Evolutionary conservation across 2,329 filamentous ascomycete genomes (phyloP).

Genomic region (Peltaster fructicola): DNA sequence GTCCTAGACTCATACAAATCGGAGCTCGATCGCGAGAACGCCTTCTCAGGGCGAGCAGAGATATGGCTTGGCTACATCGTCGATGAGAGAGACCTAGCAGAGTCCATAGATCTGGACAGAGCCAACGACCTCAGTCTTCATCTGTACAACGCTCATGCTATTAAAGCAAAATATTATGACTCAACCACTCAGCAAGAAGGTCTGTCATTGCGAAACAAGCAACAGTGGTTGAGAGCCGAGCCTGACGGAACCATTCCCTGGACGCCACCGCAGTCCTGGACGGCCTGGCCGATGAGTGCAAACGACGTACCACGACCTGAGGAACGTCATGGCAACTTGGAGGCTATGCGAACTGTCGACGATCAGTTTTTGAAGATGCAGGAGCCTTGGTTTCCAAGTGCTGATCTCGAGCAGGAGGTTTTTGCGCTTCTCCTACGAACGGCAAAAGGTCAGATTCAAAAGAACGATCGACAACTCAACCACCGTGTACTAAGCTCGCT

Average conservation of each 20-base stretch:
- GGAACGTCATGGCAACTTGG: conserved; percentile 27
- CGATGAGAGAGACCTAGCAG: conserved; percentile 43
- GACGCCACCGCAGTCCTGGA: conserved; percentile 45
- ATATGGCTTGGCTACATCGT: conserved; percentile 50
- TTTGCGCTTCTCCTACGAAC: conserved; percentile 45
- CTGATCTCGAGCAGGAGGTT: conserved; percentile 51
- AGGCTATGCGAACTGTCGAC: conserved; percentile 10
- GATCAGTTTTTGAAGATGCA: conserved; percentile 6
- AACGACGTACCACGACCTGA: conserved; percentile 41
- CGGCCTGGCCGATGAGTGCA: conserved; percentile 63
- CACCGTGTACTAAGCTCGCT: too few species aligned
- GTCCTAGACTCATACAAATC: too few species aligned
- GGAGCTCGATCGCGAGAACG: conserved; percentile 33
- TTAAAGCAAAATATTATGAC: conserved; percentile 36
- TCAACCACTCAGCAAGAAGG: conserved; percentile 2
- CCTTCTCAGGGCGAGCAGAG: conserved; percentile 47
- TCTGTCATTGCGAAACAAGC: conserved; percentile 23
- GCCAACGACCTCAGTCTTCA: conserved; percentile 55
- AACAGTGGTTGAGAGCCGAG: conserved; percentile 20
- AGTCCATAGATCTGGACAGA: conserved; percentile 44
- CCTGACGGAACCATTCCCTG: conserved; percentile 20
- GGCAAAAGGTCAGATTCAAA: conserved; percentile 53
- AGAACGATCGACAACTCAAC: too few species aligned
- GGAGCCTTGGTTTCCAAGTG: conserved; percentile 31
- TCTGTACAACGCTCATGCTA: conserved; percentile 57